Base-by-base conservation (phyloP, 169 alveolate species). In the Plasmodium coatneyi region DNA sequence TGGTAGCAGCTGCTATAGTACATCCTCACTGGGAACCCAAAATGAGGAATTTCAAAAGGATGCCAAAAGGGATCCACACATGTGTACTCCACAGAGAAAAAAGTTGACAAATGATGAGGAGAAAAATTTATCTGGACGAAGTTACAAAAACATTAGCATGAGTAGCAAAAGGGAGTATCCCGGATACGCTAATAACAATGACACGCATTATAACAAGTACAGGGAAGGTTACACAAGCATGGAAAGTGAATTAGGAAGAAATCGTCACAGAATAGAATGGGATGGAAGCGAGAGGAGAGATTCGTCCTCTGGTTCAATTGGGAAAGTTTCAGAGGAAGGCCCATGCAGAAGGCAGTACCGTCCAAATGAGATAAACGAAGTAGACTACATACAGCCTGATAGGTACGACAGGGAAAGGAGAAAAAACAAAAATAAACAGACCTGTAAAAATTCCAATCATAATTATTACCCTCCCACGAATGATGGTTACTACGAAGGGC, bases 271-370 rank as follows among this genome's bases (percentile, higher is more conserved):
- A 86, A 74, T 32, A 70, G 28, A 54, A 7, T 54, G 80, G 22
- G 30, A 74, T 39, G 41, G 34, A 22, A 72, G 43, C 16, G 16
- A 49, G 34, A 7, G 66, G 34, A 54, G 22, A 71, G 43, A 74
- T 74, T 84, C 28, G 12, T 43, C 79, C 14, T 9, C 60, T 25
- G 36, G 2, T 54, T 32, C 93, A 34, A 56, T 46, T 52, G 93
- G 22, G 36, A 4, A 49, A 12, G 22, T 12, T 49, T 72, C 79
- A 49, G 80, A 39, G 60, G 84, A 84, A 46, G 49, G 39, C n/a
- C 60, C 66, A 34, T 19, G 10, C 66, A 49, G 56, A 46, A 36
- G 28, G n/a, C 80, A 28, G 9, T 32, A 9, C 25, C 39, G 22
- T 52, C 30, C 39, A 74, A 36, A 22, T 36, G 43, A 39, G 25